Evolutionary conservation across 2,329 filamentous ascomycete species (phyloP).

Genomic region (Sporothrix dimorphospora): DNA sequence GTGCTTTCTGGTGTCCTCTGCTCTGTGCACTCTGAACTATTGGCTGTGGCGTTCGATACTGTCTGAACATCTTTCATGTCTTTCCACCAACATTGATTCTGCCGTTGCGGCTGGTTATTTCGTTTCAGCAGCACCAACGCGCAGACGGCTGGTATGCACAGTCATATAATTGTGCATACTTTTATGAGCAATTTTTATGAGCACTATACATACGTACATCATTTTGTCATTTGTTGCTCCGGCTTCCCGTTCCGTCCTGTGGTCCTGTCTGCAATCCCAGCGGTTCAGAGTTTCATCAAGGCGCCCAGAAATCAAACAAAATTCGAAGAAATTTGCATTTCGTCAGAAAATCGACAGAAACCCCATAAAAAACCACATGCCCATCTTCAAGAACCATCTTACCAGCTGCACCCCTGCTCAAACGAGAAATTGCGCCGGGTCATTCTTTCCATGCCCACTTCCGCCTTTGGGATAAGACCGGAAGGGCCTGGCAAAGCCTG

Average conservation of each 20-base stretch:
- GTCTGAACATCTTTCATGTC: background rate
- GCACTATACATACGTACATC: background rate
- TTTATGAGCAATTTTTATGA: background rate
- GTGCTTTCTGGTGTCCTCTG: background rate
- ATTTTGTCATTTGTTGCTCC: background rate
- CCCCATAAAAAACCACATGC: constrained; percentile 11
- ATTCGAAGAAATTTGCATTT: background rate
- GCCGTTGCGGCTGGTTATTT: constrained; percentile 13
- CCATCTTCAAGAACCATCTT: background rate
- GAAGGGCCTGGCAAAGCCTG: background rate
- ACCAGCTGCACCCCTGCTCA: background rate
- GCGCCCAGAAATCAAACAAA: constrained; percentile 12
- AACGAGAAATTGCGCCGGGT: constrained; percentile 19
- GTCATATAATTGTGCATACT: background rate
- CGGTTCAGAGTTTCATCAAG: background rate
- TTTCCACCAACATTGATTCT: background rate
- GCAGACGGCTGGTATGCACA: background rate
- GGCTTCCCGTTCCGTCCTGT: background rate
- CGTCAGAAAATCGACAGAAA: background rate
- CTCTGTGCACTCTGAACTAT: too few species aligned
- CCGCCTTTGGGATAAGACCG: constrained; percentile 14
- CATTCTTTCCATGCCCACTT: background rate
- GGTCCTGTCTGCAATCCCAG: background rate
- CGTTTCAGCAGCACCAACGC: constrained; percentile 24
- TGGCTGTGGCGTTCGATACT: constrained; percentile 1